These are phyloP conservation scores for Panicum virgatum DNA, from an alignment of 202 grass and related monocot species.

Conservation along the genomic window DNA sequence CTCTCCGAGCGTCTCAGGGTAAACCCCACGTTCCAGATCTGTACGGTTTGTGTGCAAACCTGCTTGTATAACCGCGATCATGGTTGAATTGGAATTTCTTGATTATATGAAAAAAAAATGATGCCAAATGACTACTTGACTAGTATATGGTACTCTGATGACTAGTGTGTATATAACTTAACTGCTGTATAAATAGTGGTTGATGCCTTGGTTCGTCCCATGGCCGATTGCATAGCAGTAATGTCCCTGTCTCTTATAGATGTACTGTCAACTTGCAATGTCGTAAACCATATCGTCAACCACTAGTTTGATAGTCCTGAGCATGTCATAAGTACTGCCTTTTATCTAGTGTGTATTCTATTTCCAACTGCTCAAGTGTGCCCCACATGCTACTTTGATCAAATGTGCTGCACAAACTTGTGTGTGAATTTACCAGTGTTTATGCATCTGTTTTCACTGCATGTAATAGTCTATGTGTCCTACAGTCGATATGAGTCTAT, in stretches of 20 bases:
- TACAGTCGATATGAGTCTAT: not conserved
- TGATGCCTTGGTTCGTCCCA: not conserved
- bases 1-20: conserved; percentile 80
- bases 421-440: not conserved
- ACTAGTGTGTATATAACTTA: not conserved
- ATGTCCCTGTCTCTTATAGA: too few species aligned
- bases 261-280: not conserved
- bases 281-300: not conserved
- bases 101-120: not conserved
- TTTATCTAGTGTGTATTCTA: not conserved
- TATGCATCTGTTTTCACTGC: not conserved
- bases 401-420: not conserved
- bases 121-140: not conserved
- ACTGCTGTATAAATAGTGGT: not conserved
- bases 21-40: conserved; percentile 14
- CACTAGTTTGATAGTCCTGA: not conserved
- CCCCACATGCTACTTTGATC: not conserved
- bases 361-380: not conserved
- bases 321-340: too few species aligned
- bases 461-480: not conserved
- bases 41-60: not conserved
- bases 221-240: too few species aligned
- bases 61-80: too few species aligned
- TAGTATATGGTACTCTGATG: not conserved
- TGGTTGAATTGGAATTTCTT: not conserved